Percentiles rank a stretch among this genome's conserved stretches.
These are phyloP conservation scores for Podospora conica DNA, from an alignment of 495 filamentous ascomycete species.

Conservation along the genomic window DNA sequence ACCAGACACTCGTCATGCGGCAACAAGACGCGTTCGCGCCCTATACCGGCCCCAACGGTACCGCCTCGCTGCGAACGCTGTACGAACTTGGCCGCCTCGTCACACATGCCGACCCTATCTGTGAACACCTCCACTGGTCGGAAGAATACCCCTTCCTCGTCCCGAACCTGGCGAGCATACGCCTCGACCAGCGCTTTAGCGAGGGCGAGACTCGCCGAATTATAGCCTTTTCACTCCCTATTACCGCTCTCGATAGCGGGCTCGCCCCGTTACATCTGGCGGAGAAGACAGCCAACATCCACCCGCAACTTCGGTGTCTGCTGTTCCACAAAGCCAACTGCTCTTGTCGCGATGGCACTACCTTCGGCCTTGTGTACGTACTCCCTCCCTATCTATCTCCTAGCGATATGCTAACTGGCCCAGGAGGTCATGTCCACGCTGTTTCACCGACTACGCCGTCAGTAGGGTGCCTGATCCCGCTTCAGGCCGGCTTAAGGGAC, in stretches of 20 bases:
- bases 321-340: not conserved
- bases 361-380: not conserved
- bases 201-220: not conserved
- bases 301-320: not conserved
- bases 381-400: too few species aligned
- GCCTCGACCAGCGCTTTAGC: constrained; percentile 3
- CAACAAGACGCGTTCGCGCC: constrained; percentile 6
- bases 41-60: not conserved
- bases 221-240: not conserved
- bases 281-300: not conserved
- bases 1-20: constrained; percentile 4
- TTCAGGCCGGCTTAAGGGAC: too few species aligned
- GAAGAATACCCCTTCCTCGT: constrained; percentile 6
- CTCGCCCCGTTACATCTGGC: not conserved
- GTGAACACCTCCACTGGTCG: constrained; percentile 3
- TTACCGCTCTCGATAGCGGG: not conserved
- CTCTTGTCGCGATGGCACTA: not conserved
- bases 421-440: too few species aligned
- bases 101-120: constrained; percentile 9
- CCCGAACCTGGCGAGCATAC: constrained; percentile 3
- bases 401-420: too few species aligned
- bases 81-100: constrained; percentile 6
- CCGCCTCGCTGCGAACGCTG: constrained; percentile 3
- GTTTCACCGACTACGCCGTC: too few species aligned
- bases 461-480: too few species aligned